Percentiles rank a stretch among this genome's conserved stretches.
phyloP scores from a whole-genome alignment of 31 red algal species.

The Endocladia muricata region DNA sequence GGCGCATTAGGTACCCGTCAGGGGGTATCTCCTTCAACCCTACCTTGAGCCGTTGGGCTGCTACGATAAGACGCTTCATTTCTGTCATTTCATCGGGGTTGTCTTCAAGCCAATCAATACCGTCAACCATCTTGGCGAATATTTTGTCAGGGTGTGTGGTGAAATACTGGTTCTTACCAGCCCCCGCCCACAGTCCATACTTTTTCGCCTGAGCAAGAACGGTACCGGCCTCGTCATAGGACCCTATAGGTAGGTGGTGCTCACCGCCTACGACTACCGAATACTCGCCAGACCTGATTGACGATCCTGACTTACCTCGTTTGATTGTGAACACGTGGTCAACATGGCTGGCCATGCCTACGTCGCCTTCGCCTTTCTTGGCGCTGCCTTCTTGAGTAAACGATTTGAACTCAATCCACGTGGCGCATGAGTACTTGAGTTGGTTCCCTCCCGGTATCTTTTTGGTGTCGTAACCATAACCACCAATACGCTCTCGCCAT shows the following conservation, averaged over 20 bases:
- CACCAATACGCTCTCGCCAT: too few species aligned
- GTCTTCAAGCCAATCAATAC: background rate
- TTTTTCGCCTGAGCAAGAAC: too few species aligned
- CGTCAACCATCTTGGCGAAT: too few species aligned
- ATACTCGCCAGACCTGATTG: constrained; percentile 4
- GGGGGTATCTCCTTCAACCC: background rate
- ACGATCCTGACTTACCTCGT: background rate
- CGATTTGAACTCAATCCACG: background rate
- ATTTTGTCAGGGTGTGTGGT: too few species aligned
- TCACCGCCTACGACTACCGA: background rate
- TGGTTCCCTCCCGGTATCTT: constrained; percentile 3
- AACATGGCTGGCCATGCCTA: background rate
- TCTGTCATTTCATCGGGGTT: background rate
- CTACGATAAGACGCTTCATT: background rate
- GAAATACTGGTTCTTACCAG: too few species aligned
- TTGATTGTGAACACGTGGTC: background rate
- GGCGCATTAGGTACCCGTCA: background rate
- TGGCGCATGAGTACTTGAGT: background rate
- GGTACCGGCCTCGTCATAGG: too few species aligned
- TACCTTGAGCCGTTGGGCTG: background rate
- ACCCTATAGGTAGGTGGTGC: too few species aligned
- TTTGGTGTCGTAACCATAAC: too few species aligned
- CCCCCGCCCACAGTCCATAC: too few species aligned
- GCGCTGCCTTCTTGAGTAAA: background rate
- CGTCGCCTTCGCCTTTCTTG: background rate